These are phyloP conservation scores for Aspergillus sp. DNA, from an alignment of 2,329 filamentous ascomycete genomes.

Conservation along the genomic window DNA sequence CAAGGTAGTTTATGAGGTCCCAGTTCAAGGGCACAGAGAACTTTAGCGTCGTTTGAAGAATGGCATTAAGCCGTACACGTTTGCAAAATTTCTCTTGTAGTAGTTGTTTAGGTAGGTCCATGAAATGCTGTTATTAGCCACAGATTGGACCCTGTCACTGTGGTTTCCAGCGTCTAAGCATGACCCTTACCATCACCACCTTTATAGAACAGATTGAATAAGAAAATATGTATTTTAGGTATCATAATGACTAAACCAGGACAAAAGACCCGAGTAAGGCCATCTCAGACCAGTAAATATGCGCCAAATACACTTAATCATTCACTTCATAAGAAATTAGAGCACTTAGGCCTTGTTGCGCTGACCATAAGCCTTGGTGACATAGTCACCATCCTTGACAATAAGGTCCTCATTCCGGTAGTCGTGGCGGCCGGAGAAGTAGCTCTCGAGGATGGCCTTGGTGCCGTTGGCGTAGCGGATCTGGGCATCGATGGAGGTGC, in stretches of 20 bases:
- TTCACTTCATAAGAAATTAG: slow-evolving; percentile 10
- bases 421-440: slow-evolving; percentile 82
- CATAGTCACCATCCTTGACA: slow-evolving; percentile 84
- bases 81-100: too few relatives aligned
- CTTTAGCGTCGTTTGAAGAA: too few relatives aligned
- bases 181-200: not conserved
- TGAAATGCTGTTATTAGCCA: too few relatives aligned
- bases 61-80: too few relatives aligned
- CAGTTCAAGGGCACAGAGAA: too few relatives aligned
- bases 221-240: slow-evolving; percentile 16
- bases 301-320: slow-evolving; percentile 12
- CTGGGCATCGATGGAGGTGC: slow-evolving; percentile 97
- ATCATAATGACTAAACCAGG: slow-evolving; percentile 16
- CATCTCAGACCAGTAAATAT: slow-evolving; percentile 9
- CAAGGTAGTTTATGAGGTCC: too few relatives aligned
- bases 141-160: too few relatives aligned
- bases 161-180: too few relatives aligned
- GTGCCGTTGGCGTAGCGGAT: slow-evolving; percentile 82
- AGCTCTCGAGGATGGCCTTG: slow-evolving; percentile 87
- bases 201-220: not conserved
- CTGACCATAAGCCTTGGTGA: slow-evolving; percentile 89
- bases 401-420: slow-evolving; percentile 91
- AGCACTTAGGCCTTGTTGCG: slow-evolving; percentile 39
- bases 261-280: not conserved
- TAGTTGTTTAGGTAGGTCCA: too few relatives aligned